phyloP scores from a whole-genome alignment of 176 grass and related monocot species.

The Puya raimondii region DNA sequence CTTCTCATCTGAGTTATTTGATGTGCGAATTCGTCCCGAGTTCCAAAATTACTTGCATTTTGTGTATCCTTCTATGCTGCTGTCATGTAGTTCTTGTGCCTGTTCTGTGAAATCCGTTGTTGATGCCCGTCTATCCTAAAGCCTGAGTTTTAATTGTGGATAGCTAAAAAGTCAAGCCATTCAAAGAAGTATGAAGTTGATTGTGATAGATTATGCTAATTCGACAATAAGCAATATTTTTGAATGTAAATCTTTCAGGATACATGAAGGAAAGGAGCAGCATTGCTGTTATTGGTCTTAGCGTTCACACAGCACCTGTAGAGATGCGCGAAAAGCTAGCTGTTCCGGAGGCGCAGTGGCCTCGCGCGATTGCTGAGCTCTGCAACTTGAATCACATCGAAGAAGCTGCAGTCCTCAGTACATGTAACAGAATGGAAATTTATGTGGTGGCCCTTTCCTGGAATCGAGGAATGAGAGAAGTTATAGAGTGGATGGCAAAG shows the following conservation, averaged over 20 bases:
- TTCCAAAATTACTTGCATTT: no score
- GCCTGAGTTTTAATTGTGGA: neutral
- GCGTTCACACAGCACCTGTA: constrained; percentile 82
- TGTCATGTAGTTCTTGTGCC: neutral
- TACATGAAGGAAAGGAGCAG: constrained; percentile 98
- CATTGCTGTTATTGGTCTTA: constrained; percentile 88
- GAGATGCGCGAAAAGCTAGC: constrained; percentile 97
- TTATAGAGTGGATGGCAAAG: constrained; percentile 97
- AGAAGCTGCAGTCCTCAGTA: constrained; percentile 97
- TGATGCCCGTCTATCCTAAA: no score
- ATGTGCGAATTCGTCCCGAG: no score
- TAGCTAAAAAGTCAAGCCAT: no score
- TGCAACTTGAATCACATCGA: constrained; percentile 81
- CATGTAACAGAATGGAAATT: constrained; percentile 98
- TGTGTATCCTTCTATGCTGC: neutral
- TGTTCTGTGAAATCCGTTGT: neutral
- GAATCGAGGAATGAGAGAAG: constrained; percentile 93
- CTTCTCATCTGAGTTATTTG: no score
- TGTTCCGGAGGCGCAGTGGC: constrained; percentile 83
- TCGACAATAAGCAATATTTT: constrained; percentile 21
- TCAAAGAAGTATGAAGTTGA: no score
- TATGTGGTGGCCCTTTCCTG: constrained; percentile 93
- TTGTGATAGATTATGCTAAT: neutral
- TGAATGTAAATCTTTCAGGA: constrained; percentile 34
- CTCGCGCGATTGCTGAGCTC: constrained; percentile 83